Evolutionary conservation across 2,329 filamentous ascomycete genomes (phyloP).

Genomic region (Claviceps purpurea): DNA sequence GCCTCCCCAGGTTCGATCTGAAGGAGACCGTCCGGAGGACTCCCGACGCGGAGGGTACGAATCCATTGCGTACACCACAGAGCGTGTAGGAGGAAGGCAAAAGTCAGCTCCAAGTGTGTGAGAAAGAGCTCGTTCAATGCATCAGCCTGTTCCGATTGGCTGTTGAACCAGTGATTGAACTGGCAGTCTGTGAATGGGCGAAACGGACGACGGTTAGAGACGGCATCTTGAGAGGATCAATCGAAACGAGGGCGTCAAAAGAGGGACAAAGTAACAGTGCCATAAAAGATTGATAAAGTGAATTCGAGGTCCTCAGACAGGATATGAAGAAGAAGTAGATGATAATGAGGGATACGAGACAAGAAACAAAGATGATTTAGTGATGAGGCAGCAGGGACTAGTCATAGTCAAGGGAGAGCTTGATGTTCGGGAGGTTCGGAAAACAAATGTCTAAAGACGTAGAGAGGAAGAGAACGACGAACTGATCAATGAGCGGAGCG

Average conservation of each 20-base stretch:
- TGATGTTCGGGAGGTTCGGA: conserved; percentile 5
- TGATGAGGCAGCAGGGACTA: not conserved
- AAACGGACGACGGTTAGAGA: conserved; percentile 43
- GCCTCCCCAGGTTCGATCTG: conserved; percentile 37
- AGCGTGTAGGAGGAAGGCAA: not conserved
- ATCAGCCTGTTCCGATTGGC: conserved; percentile 4
- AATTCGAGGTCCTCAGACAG: conserved; percentile 2
- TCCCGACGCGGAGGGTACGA: conserved; percentile 42
- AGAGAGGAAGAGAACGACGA: conserved; percentile 15
- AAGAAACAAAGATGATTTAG: not conserved
- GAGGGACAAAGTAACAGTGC: conserved; percentile 8
- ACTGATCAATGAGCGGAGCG: conserved; percentile 19
- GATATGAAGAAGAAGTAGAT: conserved; percentile 5
- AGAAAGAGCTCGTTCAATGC: not conserved
- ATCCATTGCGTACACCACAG: conserved; percentile 28
- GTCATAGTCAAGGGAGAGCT: conserved; percentile 2
- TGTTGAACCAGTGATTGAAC: conserved; percentile 10
- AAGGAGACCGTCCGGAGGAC: conserved; percentile 36
- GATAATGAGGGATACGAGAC: conserved; percentile 6
- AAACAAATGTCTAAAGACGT: conserved; percentile 7
- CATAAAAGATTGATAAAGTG: not conserved
- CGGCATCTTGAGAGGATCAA: conserved; percentile 25
- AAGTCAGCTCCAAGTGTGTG: not conserved
- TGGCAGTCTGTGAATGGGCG: conserved; percentile 33
- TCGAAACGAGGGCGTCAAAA: conserved; percentile 11